phyloP scores from a whole-genome alignment of 2,329 filamentous ascomycete species.

The Lasiodiplodia citricola region DNA sequence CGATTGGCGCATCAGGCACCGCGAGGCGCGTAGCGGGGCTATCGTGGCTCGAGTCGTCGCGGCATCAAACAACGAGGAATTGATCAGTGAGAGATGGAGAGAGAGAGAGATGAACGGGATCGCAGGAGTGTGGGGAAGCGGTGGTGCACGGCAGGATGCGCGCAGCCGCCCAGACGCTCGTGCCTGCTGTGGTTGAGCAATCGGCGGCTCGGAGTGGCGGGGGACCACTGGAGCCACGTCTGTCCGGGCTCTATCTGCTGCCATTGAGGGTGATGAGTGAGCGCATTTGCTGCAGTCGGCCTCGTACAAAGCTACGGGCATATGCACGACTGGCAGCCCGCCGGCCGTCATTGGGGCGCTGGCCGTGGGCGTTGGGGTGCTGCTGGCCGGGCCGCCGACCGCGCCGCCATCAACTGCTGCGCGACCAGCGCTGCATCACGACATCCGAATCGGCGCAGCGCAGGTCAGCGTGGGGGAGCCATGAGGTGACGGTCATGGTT shows the following conservation, averaged over 20 bases:
- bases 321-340: not conserved
- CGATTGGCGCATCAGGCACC: conserved; percentile 10
- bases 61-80: not conserved
- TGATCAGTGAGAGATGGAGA: not conserved
- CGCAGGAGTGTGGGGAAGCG: conserved; percentile 5
- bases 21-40: conserved; percentile 1
- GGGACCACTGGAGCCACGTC: conserved; percentile 23
- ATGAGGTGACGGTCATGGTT: conserved; percentile 6
- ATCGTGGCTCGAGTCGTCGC: conserved; percentile 19
- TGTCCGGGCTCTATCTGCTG: conserved; percentile 13
- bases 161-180: conserved; percentile 9
- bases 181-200: conserved; percentile 4
- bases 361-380: conserved; percentile 1
- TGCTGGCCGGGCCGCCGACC: conserved; percentile 6
- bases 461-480: conserved; percentile 12
- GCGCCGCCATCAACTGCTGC: not conserved
- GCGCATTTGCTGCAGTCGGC: conserved; percentile 12
- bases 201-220: conserved; percentile 13
- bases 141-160: conserved; percentile 7
- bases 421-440: conserved; percentile 2
- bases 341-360: conserved; percentile 4
- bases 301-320: conserved; percentile 18
- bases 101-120: not conserved
- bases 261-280: conserved; percentile 20
- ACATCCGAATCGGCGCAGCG: not conserved